Base-by-base conservation (phyloP, 768 basidiomycete species). In the Pulveroboletus sp. region DNA sequence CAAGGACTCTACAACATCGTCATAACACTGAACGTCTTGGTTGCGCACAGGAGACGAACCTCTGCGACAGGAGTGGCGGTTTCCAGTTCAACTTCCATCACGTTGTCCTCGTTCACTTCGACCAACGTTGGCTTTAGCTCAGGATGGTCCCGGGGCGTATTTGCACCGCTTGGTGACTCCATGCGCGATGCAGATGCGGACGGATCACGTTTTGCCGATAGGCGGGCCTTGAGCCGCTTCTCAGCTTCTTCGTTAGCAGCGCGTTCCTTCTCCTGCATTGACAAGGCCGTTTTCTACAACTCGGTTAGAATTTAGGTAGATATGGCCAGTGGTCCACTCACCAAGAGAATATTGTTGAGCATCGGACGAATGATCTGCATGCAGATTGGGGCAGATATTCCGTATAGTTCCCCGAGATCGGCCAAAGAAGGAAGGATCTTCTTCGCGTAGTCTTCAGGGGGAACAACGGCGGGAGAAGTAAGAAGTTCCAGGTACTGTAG, bases 321-420 rank as follows among this genome's bases (percentile, higher is more conserved):
- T 25, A 53, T 7, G 34, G 31, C 11, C 7, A 2, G 25, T 29
- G 5, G 12, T 36, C 39, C 1, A 70, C 77, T 48, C 63, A 86
- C 86, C 58, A 88, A 68, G 39, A 90, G 69, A 24, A 75, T 69
- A 9, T 71, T 71, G 53, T 88, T 81, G 37, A 90, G 72, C 45
- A 87, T 84, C 13, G 95, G 94, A 14, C 97, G 82, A 33, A 91
- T 79, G 49, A 98, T 86, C 63, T 94, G 92, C 90, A 98, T 97
- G 45, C 93, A 91, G 47, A 97, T 85, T 12, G 89, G 81, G 32
- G 88, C 82, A 50, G 84, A 82, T 38, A 99, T 81, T 7, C 87
- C 89, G 67, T 87, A 98, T 33, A 76, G 75, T 43, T 78, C 74
- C 44, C 84, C 84, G 9, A 98, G 77, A 24, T 90, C 86, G 2